Evolutionary conservation across 306 rosid species (phyloP).

Genomic region (Mucuna pruriens): DNA sequence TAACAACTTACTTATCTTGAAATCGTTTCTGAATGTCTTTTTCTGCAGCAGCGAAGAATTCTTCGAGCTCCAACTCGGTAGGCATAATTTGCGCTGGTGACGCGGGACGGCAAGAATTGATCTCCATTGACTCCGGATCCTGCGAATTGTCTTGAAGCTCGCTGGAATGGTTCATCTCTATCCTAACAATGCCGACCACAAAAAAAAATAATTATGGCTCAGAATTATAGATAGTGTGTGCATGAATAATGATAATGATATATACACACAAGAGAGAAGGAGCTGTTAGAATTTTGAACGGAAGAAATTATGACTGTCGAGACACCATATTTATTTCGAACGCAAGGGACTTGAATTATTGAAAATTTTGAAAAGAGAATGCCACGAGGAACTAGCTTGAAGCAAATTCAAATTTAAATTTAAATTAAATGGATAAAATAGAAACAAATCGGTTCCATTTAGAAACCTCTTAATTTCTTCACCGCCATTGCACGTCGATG

Average conservation of each 20-base stretch:
- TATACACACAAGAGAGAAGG: neutral
- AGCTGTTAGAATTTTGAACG: constrained; percentile 13
- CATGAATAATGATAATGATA: too few species aligned
- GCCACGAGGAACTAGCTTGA: neutral
- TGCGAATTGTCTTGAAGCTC: constrained; percentile 50
- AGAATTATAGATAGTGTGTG: neutral
- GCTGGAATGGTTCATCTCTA: constrained; percentile 63
- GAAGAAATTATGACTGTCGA: constrained; percentile 27
- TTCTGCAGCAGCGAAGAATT: constrained; percentile 76
- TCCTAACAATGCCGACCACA: constrained; percentile 50
- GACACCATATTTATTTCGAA: constrained; percentile 26
- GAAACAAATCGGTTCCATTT: neutral
- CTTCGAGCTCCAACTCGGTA: constrained; percentile 70
- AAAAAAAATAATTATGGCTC: neutral
- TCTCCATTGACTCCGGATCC: constrained; percentile 50
- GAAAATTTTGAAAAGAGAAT: constrained; percentile 31
- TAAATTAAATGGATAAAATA: neutral
- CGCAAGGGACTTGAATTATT: constrained; percentile 34
- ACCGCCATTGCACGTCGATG: constrained; percentile 60
- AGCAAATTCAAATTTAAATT: constrained; percentile 31
- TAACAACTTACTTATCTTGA: constrained; percentile 67
- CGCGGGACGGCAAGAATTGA: constrained; percentile 42
- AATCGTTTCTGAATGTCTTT: constrained; percentile 66
- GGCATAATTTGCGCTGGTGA: constrained; percentile 59
- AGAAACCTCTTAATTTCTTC: constrained; percentile 57